phyloP scores from a whole-genome alignment of 2,329 filamentous ascomycete genomes.

The Fusarium pseudonygamai region DNA sequence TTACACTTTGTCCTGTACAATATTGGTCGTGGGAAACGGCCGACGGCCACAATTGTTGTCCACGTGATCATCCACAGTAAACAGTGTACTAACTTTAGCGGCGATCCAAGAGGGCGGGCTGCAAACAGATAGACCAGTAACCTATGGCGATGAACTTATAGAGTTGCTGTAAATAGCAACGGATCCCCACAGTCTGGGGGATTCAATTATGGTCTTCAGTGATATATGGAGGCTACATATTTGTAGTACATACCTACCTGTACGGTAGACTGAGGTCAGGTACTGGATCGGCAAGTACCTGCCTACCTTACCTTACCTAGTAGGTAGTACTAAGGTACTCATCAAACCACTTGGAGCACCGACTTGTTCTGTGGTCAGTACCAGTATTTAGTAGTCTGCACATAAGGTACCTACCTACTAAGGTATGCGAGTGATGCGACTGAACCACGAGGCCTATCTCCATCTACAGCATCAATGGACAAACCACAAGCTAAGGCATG shows the following conservation, averaged over 20 bases:
- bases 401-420: not conserved
- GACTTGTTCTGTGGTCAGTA: not conserved
- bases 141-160: not conserved
- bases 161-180: not conserved
- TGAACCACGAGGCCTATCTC: not conserved
- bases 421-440: not conserved
- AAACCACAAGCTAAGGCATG: not conserved
- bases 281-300: not conserved
- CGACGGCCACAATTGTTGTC: not conserved
- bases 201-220: not conserved
- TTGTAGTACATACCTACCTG: not conserved
- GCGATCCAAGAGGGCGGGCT: not conserved
- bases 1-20: not conserved
- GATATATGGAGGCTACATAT: not conserved
- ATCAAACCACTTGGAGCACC: not conserved
- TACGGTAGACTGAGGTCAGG: not conserved
- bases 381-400: not conserved
- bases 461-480: not conserved
- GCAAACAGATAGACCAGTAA: not conserved
- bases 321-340: not conserved
- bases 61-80: conserved; percentile 10
- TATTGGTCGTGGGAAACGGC: not conserved
- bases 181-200: not conserved
- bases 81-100: not conserved
- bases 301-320: too few species aligned